Conservation (phyloP, 768 basidiomycete species). For the Suillus americanus region DNA sequence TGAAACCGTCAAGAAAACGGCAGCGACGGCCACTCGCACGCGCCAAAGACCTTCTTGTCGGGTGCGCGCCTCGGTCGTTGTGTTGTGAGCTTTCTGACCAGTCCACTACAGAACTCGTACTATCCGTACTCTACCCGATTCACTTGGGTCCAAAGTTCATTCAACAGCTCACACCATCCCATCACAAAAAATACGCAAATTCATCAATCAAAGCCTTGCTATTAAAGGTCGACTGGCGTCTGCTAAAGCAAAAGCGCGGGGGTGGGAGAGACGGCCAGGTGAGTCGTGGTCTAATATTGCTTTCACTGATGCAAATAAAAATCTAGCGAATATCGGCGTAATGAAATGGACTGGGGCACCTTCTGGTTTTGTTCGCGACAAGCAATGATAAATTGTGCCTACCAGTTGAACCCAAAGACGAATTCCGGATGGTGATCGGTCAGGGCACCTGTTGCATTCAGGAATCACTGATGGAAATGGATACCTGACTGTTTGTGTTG, state of each 20-base stretch:
- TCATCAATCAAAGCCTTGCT: conserved; percentile 51
- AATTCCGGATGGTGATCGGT: background rate
- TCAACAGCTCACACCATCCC: conserved; percentile 46
- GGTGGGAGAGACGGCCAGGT: conserved; percentile 66
- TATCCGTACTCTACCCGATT: conserved; percentile 45
- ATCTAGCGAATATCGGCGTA: conserved; percentile 54
- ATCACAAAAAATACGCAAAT: conserved; percentile 47
- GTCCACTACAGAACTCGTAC: conserved; percentile 46
- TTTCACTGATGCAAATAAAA: background rate
- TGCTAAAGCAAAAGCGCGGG: conserved; percentile 37
- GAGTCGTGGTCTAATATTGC: conserved; percentile 15
- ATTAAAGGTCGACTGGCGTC: conserved; percentile 37
- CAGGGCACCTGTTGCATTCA: background rate
- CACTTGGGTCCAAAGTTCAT: conserved; percentile 26
- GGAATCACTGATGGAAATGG: background rate
- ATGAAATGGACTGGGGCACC: conserved; percentile 55
- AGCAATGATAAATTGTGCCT: conserved; percentile 7
- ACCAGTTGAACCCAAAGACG: background rate
- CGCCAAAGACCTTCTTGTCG: conserved; percentile 54
- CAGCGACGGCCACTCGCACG: conserved; percentile 31
- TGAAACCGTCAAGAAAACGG: conserved; percentile 19
- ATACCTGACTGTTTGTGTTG: background rate
- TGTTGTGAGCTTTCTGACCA: conserved; percentile 4
- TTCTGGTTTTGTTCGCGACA: conserved; percentile 46
- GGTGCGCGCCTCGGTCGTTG: conserved; percentile 36